Evolutionary conservation across 2,329 filamentous ascomycete genomes (phyloP).

Genomic region (Emmonsia crescens): DNA sequence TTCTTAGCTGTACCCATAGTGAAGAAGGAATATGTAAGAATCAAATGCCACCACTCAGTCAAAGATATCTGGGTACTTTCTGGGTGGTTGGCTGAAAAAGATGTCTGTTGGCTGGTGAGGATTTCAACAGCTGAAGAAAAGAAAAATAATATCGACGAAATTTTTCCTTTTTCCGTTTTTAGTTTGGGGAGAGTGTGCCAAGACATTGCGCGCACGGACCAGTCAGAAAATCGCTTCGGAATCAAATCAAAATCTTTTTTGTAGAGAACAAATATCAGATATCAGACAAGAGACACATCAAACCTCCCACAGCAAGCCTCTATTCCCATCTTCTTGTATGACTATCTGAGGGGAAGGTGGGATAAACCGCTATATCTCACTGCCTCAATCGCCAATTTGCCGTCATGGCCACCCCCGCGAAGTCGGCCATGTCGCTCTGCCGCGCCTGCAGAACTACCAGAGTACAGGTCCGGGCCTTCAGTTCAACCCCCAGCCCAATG

Average conservation of each 20-base stretch:
- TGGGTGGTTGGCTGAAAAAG: conserved; percentile 1
- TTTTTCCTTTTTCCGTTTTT: conserved; percentile 23
- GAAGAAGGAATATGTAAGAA: conserved; percentile 11
- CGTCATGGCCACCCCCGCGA: conserved; percentile 10
- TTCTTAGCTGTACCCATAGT: conserved; percentile 87
- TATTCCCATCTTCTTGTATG: background rate
- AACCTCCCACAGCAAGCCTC: background rate
- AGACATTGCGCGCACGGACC: conserved; percentile 11
- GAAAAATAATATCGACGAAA: conserved; percentile 15
- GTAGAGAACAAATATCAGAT: no score
- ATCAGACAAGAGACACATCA: background rate
- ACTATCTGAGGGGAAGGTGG: background rate
- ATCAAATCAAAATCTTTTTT: background rate
- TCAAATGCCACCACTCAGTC: conserved; percentile 9
- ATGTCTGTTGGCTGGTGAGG: conserved; percentile 20
- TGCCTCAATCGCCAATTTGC: background rate
- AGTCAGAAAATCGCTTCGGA: conserved; percentile 7
- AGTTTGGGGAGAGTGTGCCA: conserved; percentile 7
- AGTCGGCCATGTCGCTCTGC: conserved; percentile 25
- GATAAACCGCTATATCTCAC: background rate
- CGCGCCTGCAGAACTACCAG: conserved; percentile 25
- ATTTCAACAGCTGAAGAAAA: conserved; percentile 18
- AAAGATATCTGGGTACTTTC: background rate
- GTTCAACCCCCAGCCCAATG: conserved; percentile 26
- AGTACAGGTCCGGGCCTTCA: conserved; percentile 31